These are phyloP conservation scores for Stentor roeselii DNA, from an alignment of 73 alveolate species.

Conservation along the genomic window DNA sequence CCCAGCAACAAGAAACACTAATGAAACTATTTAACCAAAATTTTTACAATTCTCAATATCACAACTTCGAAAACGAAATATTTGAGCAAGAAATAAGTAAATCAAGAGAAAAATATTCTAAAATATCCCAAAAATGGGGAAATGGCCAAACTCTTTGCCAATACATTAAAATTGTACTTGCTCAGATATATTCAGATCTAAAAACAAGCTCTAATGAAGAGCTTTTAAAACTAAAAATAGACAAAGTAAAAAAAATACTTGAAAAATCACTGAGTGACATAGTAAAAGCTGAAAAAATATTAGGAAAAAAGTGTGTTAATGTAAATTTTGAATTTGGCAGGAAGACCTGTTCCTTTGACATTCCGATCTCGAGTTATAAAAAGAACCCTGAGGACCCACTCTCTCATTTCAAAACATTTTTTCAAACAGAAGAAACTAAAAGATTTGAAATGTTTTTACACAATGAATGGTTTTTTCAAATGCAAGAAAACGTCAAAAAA, in stretches of 20 bases:
- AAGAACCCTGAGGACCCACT: not conserved
- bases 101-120: not conserved
- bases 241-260: not conserved
- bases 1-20: not conserved
- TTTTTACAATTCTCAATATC: not conserved
- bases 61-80: constrained; percentile 11
- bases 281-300: too few species aligned
- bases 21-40: not conserved
- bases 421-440: not conserved
- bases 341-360: too few species aligned
- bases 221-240: not conserved
- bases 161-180: not conserved
- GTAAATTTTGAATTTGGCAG: too few species aligned
- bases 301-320: too few species aligned
- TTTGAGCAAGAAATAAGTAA: not conserved
- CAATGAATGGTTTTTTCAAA: not conserved
- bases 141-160: not conserved
- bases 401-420: not conserved
- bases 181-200: not conserved
- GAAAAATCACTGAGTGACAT: too few species aligned
- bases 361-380: not conserved
- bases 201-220: not conserved
- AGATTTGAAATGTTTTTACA: not conserved
- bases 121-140: not conserved
- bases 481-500: not conserved